Base-by-base conservation (phyloP, 2,329 filamentous ascomycete species). In the Fusarium domesticum region DNA sequence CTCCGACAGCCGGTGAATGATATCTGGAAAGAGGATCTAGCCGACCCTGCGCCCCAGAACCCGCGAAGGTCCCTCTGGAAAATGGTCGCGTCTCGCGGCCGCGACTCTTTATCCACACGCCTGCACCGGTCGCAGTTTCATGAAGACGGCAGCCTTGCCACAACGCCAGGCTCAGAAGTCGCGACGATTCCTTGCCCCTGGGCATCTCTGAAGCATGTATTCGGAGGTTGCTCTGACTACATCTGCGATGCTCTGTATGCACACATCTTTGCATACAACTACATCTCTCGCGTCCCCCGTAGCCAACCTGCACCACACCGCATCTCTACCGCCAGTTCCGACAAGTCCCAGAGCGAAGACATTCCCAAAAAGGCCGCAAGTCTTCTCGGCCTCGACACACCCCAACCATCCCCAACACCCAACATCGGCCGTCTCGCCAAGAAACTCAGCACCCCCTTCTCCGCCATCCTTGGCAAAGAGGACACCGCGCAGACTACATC, bases 171-270 rank as follows among this genome's bases (percentile, higher is more conserved):
- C 16, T 49, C 45, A 5, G 16, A 47, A 6, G 56, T 57, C 11
- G 31, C 56, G 3, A 54, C 62, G 35, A 62, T 63, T 15, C 8
- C 23, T 28, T 28, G 23, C 14, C 66, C 69, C 2, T 77, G 74
- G 74, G 54, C 57, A 4, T 58, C 71, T 1, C 66, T 83, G 44
- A 70, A 72, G 48, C 72, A 71, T 42, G 71, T 82, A 39, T 81
- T 83, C 56, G 71, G 74, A 1, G 54, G 62, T 3, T 77, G 72
- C 17, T 73, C 74, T 2, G 75, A 79, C 48, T 74, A 76, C 52
- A 70, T 81, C 6, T 80, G 78, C 55, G 77, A 82, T 39, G 76
- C 78, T 0, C 62, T 83, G 6, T 82, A 81, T 54, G 78, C 78
- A 0, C 78, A 83, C 54, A 67, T 82, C 7, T 63, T 82, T 4